A percentile compares a stretch with the other conserved stretches of the same genome.
These are phyloP conservation scores for Erodium moschatum DNA, from an alignment of 441 rosid species.

Conservation along the genomic window DNA sequence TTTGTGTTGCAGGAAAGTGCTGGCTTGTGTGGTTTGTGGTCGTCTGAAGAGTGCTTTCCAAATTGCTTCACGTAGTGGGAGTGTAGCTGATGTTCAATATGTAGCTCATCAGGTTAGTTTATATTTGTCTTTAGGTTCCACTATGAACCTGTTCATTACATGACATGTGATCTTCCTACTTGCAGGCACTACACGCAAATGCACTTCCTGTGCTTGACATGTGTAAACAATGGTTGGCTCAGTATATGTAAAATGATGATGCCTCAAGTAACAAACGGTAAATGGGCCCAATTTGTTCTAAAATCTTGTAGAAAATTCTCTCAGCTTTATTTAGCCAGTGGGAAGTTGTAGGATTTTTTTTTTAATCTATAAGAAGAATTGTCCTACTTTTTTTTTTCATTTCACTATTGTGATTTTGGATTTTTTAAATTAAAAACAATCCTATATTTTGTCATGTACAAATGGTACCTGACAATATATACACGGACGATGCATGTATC, in stretches of 20 bases:
- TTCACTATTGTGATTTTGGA: no score
- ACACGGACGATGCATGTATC: no score
- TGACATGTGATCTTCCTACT: not conserved
- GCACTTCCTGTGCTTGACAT: conserved; percentile 88
- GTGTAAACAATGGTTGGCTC: conserved; percentile 93
- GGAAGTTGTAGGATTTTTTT: no score
- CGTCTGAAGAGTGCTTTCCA: conserved; percentile 97
- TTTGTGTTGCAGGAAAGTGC: conserved; percentile 66
- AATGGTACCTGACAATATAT: no score
- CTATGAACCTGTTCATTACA: not conserved
- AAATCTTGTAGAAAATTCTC: no score
- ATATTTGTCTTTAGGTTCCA: conserved; percentile 10
- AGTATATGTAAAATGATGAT: conserved; percentile 47
- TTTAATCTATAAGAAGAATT: no score
- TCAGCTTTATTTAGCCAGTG: no score
- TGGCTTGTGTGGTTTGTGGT: conserved; percentile 95
- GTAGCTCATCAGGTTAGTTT: conserved; percentile 82
- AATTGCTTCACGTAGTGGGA: conserved; percentile 88
- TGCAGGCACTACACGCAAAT: conserved; percentile 85
- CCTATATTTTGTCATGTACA: no score
- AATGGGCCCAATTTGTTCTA: no score
- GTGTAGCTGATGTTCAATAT: conserved; percentile 94
- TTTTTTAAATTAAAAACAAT: no score
- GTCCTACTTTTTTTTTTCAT: no score
- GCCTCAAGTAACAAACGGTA: no score